Evolutionary conservation across 1,139 yeast species (phyloP).

Genomic region (Magnusiomyces fungicola): DNA sequence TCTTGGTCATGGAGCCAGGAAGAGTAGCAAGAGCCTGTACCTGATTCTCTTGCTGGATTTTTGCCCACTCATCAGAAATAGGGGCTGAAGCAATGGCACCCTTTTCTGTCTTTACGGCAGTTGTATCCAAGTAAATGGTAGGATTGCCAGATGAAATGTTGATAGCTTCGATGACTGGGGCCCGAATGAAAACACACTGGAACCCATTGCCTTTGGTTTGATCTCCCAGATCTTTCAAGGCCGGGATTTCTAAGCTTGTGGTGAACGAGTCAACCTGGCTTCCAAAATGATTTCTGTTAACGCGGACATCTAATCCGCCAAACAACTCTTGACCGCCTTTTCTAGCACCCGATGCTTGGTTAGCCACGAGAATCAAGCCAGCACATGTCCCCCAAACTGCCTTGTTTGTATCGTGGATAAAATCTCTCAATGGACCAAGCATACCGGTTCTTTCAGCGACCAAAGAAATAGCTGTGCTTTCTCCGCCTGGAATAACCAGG

Average conservation of each 20-base stretch:
- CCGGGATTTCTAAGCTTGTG: slow-evolving; percentile 44
- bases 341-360: slow-evolving; percentile 41
- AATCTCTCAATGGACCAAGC: slow-evolving; percentile 47
- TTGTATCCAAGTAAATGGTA: slow-evolving; percentile 6
- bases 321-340: slow-evolving; percentile 51
- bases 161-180: slow-evolving; percentile 57
- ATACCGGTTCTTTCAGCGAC: slow-evolving; percentile 61
- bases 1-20: slow-evolving; percentile 16
- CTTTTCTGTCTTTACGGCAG: slow-evolving; percentile 8
- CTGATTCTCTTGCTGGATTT: slow-evolving; percentile 5
- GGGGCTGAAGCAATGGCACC: slow-evolving; percentile 14
- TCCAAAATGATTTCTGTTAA: slow-evolving; percentile 71
- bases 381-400: slow-evolving; percentile 89
- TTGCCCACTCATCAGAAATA: slow-evolving; percentile 10
- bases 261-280: slow-evolving; percentile 67
- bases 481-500: slow-evolving; percentile 72
- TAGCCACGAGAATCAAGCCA: slow-evolving; percentile 63
- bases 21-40: slow-evolving; percentile 27
- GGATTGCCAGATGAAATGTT: slow-evolving; percentile 11
- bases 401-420: slow-evolving; percentile 35
- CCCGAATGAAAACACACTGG: slow-evolving; percentile 65
- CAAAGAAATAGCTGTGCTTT: slow-evolving; percentile 67
- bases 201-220: slow-evolving; percentile 35
- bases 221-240: slow-evolving; percentile 37
- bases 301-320: slow-evolving; percentile 60